phyloP scores from a whole-genome alignment of 164 flowering plant species.

The Dillenia turbinata region DNA sequence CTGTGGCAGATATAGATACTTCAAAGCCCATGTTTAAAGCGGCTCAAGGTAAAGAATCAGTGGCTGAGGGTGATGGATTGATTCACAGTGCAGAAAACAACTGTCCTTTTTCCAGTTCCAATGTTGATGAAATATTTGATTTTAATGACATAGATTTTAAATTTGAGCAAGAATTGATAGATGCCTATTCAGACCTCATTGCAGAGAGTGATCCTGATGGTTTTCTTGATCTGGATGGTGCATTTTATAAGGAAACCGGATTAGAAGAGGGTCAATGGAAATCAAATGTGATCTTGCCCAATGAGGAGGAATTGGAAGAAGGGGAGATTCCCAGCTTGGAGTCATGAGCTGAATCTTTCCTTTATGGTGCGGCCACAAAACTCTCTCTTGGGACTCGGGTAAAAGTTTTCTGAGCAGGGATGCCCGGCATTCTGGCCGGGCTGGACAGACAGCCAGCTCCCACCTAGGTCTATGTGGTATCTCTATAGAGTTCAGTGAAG shows the following conservation, averaged over 20 bases:
- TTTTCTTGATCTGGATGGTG: conserved; percentile 51
- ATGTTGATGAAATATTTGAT: conserved; percentile 10
- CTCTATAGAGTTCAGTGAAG: too few relatives aligned
- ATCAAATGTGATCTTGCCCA: conserved; percentile 3
- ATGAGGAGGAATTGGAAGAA: conserved; percentile 62
- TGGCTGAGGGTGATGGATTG: background rate
- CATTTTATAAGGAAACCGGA: conserved; percentile 20
- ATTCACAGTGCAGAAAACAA: conserved; percentile 4
- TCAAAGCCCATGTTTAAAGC: background rate
- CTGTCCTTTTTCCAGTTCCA: conserved; percentile 2
- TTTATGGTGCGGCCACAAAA: too few relatives aligned
- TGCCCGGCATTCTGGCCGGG: too few relatives aligned
- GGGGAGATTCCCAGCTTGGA: conserved; percentile 46
- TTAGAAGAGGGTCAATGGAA: conserved; percentile 4
- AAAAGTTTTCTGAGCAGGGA: too few relatives aligned
- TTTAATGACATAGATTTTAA: conserved; percentile 31
- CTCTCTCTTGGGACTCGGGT: too few relatives aligned
- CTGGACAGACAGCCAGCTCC: too few relatives aligned
- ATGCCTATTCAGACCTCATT: conserved; percentile 48
- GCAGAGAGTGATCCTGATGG: conserved; percentile 54
- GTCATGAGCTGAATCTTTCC: too few relatives aligned
- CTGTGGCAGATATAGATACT: conserved; percentile 1
- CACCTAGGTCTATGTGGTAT: too few relatives aligned
- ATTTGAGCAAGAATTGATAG: conserved; percentile 56
- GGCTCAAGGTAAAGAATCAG: background rate